Evolutionary conservation across 2,329 filamentous ascomycete genomes (phyloP).

Genomic region (Paecilomyces formosus): DNA sequence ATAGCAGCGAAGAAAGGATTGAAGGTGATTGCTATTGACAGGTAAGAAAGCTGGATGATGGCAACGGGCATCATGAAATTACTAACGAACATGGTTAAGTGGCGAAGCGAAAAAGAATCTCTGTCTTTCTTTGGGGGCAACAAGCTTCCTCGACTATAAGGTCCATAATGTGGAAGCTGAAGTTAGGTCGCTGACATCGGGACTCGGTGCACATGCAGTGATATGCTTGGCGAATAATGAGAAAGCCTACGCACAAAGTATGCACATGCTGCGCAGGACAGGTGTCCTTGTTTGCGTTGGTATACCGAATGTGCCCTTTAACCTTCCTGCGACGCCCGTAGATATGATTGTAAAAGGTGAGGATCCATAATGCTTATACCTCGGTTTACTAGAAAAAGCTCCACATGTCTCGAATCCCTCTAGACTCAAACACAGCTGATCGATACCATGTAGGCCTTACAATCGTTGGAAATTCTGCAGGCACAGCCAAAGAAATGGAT

Average conservation of each 20-base stretch:
- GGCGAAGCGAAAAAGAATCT: conserved; percentile 27
- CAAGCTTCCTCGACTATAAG: conserved; percentile 26
- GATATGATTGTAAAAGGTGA: conserved; percentile 40
- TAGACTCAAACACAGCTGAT: background rate
- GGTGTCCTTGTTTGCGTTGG: conserved; percentile 43
- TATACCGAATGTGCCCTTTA: conserved; percentile 36
- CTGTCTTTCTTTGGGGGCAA: conserved; percentile 25
- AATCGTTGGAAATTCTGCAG: conserved; percentile 41
- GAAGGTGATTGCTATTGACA: conserved; percentile 31
- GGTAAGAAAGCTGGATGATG: too few relatives aligned
- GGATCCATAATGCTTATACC: background rate
- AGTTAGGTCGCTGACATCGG: conserved; percentile 32
- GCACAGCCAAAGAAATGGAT: conserved; percentile 39
- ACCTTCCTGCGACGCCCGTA: conserved; percentile 39
- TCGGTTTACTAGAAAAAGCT: background rate
- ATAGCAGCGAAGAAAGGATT: conserved; percentile 28
- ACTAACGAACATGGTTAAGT: conserved; percentile 8
- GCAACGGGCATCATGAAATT: too few relatives aligned
- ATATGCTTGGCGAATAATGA: conserved; percentile 42
- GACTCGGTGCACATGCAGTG: conserved; percentile 39
- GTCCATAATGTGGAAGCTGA: conserved; percentile 30
- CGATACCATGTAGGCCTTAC: conserved; percentile 25
- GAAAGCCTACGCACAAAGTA: conserved; percentile 37
- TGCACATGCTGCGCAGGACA: conserved; percentile 36
- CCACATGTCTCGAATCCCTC: background rate